Base-by-base conservation (phyloP, 1,139 yeast genomes). In the Geotrichum phurueaensis region DNA sequence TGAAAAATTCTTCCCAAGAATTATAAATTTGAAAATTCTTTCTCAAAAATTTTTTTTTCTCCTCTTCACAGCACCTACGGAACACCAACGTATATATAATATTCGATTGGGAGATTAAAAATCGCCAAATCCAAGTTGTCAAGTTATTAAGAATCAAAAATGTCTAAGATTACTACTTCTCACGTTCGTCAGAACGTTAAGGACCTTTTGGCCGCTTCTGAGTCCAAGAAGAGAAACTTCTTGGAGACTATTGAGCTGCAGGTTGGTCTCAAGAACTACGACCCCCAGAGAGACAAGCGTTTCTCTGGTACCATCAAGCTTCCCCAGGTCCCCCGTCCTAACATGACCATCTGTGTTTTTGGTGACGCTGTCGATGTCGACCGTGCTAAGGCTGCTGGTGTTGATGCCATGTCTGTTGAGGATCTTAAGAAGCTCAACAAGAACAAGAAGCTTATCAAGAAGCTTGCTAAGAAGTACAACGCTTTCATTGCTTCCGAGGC, bases 271-370 rank as follows among this genome's bases (percentile, higher is more conserved):
- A 95, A 95, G 94, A 94, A 94, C 96, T 95, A 95, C 84, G 99
- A 95, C 82, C 98, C 99, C 79, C 99, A 95, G 86, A 92, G 99
- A 89, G 99, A 95, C 83, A 95, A 95, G 94, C 98, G 99, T 90
- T 95, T 95, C 98, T 92, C 98, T 79, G 99, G 99, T 85, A 79
- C 98, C 78, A 87, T 95, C 84, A 94, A 87, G 84, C 86, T 95
- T 76, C 99, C 99, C 78, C 87, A 87, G 79, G 97, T 96, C 73
- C 99, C 99, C 84, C 95, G 99, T 87, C 99, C 99, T 83, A 94
- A 94, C 97, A 90, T 95, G 98, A 89, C 98, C 82, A 82, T 95
- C 84, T 95, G 99, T 84, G 91, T 95, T 79, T 94, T 95, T 76
- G 99, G 99, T 87, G 99, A 95, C 81, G 99, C 99, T 78, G 94